Evolutionary conservation across 164 flowering plant genomes (phyloP).

Genomic region (Litsea cubeba): DNA sequence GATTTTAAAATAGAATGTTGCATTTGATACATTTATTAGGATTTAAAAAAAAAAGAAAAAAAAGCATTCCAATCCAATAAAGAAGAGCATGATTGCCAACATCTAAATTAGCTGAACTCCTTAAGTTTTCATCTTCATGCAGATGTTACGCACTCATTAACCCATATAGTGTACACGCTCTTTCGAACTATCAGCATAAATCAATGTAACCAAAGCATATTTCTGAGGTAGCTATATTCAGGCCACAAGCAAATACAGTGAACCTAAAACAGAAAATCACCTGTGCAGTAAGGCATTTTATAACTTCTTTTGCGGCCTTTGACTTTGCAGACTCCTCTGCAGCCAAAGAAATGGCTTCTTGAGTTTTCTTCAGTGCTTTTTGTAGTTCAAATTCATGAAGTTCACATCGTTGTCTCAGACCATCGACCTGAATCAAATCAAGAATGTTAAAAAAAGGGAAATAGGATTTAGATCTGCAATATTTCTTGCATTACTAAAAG

Average conservation of each 20-base stretch:
- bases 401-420: conserved; percentile 71
- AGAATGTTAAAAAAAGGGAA: conserved; percentile 13
- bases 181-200: neutral
- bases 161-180: neutral
- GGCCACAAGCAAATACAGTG: neutral
- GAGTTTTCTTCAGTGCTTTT: conserved; percentile 64
- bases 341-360: conserved; percentile 78
- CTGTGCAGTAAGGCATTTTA: conserved; percentile 93
- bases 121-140: too few species aligned
- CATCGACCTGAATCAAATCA: conserved; percentile 62
- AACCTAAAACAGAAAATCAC: conserved; percentile 28
- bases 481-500: conserved; percentile 4
- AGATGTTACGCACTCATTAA: too few species aligned
- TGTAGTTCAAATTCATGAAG: conserved; percentile 84
- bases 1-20: too few species aligned
- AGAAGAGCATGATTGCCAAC: too few species aligned
- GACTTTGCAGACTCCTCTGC: conserved; percentile 91
- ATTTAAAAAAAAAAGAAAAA: too few species aligned
- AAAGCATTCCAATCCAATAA: too few species aligned
- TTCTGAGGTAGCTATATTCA: neutral
- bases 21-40: too few species aligned
- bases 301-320: conserved; percentile 95
- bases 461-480: conserved; percentile 1
- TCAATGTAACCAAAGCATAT: neutral
- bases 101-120: too few species aligned